Evolutionary conservation across 257 asterid species (phyloP).

Genomic region (Anisodus tanguticus): DNA sequence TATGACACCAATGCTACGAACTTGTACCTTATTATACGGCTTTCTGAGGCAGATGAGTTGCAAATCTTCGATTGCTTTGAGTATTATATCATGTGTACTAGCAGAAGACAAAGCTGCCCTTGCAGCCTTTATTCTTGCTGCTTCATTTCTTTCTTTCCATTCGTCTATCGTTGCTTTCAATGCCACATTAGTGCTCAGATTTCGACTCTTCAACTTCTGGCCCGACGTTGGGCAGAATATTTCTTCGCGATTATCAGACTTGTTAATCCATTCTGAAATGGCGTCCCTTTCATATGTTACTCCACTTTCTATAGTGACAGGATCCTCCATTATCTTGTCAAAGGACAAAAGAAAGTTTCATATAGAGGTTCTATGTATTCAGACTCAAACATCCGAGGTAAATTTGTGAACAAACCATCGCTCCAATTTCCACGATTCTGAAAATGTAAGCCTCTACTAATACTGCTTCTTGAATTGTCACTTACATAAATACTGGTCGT

Average conservation of each 20-base stretch:
- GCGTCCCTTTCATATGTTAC: constrained; percentile 68
- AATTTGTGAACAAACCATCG: constrained; percentile 40
- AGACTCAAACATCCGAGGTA: constrained; percentile 41
- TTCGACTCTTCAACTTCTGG: constrained; percentile 52
- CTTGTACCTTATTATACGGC: constrained; percentile 57
- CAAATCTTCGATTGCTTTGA: constrained; percentile 74
- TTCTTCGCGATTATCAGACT: constrained; percentile 43
- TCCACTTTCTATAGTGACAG: constrained; percentile 75
- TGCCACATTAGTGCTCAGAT: constrained; percentile 60
- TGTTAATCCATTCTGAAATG: constrained; percentile 56
- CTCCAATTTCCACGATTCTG: constrained; percentile 24
- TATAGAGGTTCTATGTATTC: constrained; percentile 73
- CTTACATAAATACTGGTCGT: constrained; percentile 37
- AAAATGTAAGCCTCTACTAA: constrained; percentile 23
- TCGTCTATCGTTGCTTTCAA: constrained; percentile 67
- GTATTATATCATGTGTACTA: constrained; percentile 66
- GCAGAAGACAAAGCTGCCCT: constrained; percentile 72
- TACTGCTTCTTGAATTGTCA: constrained; percentile 40
- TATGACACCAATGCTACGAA: constrained; percentile 61
- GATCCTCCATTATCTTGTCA: constrained; percentile 79
- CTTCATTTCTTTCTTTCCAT: constrained; percentile 80
- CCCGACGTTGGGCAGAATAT: constrained; percentile 68
- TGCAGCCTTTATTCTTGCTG: constrained; percentile 72
- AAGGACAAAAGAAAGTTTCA: constrained; percentile 74
- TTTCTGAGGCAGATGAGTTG: constrained; percentile 52